Conservation (phyloP, 2,329 filamentous ascomycete species). For the Claviceps quebecensis region DNA sequence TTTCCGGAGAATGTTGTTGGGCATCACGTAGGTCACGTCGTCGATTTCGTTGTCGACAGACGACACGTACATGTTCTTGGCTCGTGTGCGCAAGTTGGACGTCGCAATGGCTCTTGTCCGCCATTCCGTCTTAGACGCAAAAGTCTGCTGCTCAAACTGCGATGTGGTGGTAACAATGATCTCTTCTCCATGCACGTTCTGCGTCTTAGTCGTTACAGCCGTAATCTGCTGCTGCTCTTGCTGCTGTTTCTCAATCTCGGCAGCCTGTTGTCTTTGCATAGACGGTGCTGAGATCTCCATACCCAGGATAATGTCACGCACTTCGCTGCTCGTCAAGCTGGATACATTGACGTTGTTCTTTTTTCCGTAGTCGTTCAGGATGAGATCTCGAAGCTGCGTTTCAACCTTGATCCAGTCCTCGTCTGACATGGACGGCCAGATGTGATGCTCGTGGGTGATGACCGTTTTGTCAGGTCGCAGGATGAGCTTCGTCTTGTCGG, state of each 20-base stretch:
- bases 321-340: conserved; percentile 90
- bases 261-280: conserved; percentile 94
- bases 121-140: conserved; percentile 98
- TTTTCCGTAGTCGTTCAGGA: conserved; percentile 97
- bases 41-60: conserved; percentile 87
- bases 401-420: conserved; percentile 99
- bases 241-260: conserved; percentile 98
- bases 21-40: conserved; percentile 94
- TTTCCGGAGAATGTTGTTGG: conserved; percentile 94
- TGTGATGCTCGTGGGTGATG: conserved; percentile 96
- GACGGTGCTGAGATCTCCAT: conserved; percentile 99
- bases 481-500: conserved; percentile 94
- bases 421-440: conserved; percentile 88
- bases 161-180: conserved; percentile 98
- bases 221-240: conserved; percentile 94
- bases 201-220: conserved; percentile 93
- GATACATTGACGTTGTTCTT: conserved; percentile 99
- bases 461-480: conserved; percentile 94
- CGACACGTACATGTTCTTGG: conserved; percentile 98
- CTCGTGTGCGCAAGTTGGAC: conserved; percentile 80
- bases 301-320: conserved; percentile 93
- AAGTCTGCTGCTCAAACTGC: conserved; percentile 93
- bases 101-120: conserved; percentile 92
- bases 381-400: conserved; percentile 85
- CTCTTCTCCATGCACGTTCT: conserved; percentile 92